phyloP scores from a whole-genome alignment of 129 eudicot species.

The Helichrysum umbraculigerum region DNA sequence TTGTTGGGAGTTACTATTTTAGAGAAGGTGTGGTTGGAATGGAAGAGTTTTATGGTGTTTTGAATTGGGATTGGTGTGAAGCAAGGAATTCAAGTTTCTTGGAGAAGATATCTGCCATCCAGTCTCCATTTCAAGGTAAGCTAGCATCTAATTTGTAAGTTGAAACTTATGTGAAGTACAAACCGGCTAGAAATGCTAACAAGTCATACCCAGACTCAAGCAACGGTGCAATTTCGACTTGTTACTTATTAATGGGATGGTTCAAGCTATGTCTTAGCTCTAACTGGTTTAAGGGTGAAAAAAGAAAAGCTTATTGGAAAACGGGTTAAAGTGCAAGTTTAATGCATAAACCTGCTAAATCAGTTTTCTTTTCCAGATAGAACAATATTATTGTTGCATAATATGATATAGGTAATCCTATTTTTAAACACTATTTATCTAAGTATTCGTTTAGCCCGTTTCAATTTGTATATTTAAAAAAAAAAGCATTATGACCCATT shows the following conservation, averaged over 20 bases:
- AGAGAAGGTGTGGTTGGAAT: constrained; percentile 78
- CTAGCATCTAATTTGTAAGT: background rate
- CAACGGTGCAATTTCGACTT: background rate
- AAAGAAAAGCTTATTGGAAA: background rate
- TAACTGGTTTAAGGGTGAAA: background rate
- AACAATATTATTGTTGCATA: background rate
- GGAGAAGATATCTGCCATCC: constrained; percentile 67
- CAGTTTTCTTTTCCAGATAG: background rate
- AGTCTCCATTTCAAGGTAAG: constrained; percentile 75
- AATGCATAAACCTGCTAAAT: too few species aligned
- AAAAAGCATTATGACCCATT: background rate
- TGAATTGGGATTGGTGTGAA: constrained; percentile 58
- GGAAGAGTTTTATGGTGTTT: constrained; percentile 55
- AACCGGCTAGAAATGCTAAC: background rate
- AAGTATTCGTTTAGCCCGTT: too few species aligned
- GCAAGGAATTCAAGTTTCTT: constrained; percentile 66
- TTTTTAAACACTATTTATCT: too few species aligned
- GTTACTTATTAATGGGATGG: background rate
- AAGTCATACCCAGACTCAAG: background rate
- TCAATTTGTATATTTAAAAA: too few species aligned
- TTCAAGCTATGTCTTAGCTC: background rate
- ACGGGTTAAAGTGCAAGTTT: background rate
- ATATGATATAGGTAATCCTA: background rate
- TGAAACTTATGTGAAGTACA: too few species aligned
- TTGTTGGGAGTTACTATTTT: constrained; percentile 76